Evolutionary conservation across 2,329 filamentous ascomycete genomes (phyloP), one percentile per base, ranked within the genome.

Genomic region (Tolypocladium album): DNA sequence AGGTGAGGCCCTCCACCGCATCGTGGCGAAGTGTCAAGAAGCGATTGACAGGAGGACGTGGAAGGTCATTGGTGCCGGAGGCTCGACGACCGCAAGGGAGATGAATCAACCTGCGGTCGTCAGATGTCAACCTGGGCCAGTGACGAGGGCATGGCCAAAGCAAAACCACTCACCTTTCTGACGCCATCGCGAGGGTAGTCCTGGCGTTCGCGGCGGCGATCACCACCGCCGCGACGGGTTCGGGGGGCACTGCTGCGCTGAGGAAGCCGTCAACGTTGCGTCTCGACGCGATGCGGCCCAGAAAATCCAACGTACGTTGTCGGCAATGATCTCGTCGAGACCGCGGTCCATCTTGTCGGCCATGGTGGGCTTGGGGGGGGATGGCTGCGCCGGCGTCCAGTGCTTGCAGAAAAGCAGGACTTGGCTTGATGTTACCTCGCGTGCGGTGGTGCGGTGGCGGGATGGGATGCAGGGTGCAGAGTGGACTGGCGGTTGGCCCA

Each of bases 151-250:
- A 34, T 9, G 9, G 27, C 3, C 17, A n/a, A n/a, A 8, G 12
- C 2, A 24, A 27, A 8, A 43, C 20, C 31, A 40, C 61, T 36
- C 31, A 93, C 91, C 91, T 95, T 95, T 92, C 88, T 92, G 73
- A 93, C 84, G 76, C 90, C 90, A 77, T 94, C 90, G 77, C 89
- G 88, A 70, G 89, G 88, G 68, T 82, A 87, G 43, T 78, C 74
- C 47, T 71, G 72, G 59, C 74, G 74, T 42, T 75, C 70, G 56
- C 69, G 67, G 62, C 67, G 66, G 52, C 66, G 69, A 55, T 68
- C 73, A 59, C 72, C 71, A 63, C 73, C 70, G 61, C 71, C 69
- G 58, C 74, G 71, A 60, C 72, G 67, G 65, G 71, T 72, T 63
- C 73, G 71, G 67, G 72, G 66, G 61, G 70, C 70, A 65, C 69